Base-by-base conservation (phyloP, 441 rosid species). In the Pelargonium cotyledonis region DNA sequence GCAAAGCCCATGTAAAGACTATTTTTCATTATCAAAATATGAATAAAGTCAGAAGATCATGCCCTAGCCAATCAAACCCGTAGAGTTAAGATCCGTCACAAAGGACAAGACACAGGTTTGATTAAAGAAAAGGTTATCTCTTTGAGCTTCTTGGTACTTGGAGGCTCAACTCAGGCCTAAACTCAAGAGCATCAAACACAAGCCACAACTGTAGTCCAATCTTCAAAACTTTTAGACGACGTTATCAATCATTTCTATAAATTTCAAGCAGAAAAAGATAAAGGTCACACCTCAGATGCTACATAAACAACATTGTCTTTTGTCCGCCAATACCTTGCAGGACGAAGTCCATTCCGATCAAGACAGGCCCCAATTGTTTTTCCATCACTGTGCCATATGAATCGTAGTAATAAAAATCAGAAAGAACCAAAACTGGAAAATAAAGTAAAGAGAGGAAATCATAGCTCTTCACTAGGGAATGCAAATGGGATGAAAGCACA, bases 361-460 rank as follows among this genome's bases (percentile, higher is more conserved):
- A 95, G 98, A 79, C 95, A 86, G 71, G 99, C 99, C 67, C 99
- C 99, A 65, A 95, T 95, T 80, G 97, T 95, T 86, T 95, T 95
- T 76, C 99, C 99, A 82, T 95, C 99, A 84, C 99, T 95, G 84
- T 70, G 77, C 72, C 85, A 84, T 79, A 70, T 60, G 74, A 80
- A 79, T 40, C 74, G 78, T 77, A 77, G 74, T 65, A 81, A 58
- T 67, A 86, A 77, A 63, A 69, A 76, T 84, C 72, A 83, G 84
- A 76, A 72, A 67, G 63, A 31, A 51, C 35, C 40, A 26, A 61
- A 61, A 61, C 16, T 26, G 16, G 18, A 61, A 61, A 12, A 26
- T 40, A 40, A 40, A 40, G 43, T 40, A 40, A 40, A 40, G 43
- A 40, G 43, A 40, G 43, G 43, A 40, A 61, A 31, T 26, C 64